These are phyloP conservation scores for Fusarium sp. DNA, from an alignment of 2,329 filamentous ascomycete species.

Conservation along the genomic window DNA sequence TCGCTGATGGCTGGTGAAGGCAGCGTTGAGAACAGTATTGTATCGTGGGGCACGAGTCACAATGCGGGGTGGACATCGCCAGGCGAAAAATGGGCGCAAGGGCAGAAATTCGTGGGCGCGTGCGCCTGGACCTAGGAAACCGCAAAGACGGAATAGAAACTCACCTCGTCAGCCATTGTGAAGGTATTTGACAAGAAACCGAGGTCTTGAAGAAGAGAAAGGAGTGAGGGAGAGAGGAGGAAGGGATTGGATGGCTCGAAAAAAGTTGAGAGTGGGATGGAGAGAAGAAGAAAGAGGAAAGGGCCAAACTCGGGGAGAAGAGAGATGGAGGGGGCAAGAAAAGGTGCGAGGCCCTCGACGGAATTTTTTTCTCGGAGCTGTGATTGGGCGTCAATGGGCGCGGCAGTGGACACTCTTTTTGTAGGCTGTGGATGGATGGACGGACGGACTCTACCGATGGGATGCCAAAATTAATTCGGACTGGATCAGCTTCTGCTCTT, in stretches of 20 bases:
- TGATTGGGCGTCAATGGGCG: conserved; percentile 49
- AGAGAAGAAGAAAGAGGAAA: conserved; percentile 45
- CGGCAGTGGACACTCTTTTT: conserved; percentile 41
- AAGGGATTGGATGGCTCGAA: conserved; percentile 25
- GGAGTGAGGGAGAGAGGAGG: conserved; percentile 40
- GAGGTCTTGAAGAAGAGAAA: conserved; percentile 44
- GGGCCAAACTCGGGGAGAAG: conserved; percentile 39
- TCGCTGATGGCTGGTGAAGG: conserved; percentile 21
- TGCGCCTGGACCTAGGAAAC: conserved; percentile 22
- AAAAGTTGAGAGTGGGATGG: conserved; percentile 45
- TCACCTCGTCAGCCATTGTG: conserved; percentile 71
- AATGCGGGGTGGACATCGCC: conserved; percentile 61
- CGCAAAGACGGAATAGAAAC: conserved; percentile 42
- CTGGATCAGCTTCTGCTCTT: conserved; percentile 6
- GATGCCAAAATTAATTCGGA: conserved; percentile 22
- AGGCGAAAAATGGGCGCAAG: conserved; percentile 46
- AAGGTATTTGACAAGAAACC: conserved; percentile 54
- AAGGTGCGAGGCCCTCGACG: conserved; percentile 48
- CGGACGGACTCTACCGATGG: conserved; percentile 39
- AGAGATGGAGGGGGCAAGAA: conserved; percentile 46
- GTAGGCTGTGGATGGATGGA: conserved; percentile 24
- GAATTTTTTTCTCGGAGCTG: conserved; percentile 52
- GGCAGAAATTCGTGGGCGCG: conserved; percentile 37
- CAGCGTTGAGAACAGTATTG: conserved; percentile 28
- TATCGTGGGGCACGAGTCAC: conserved; percentile 51